Evolutionary conservation across 768 basidiomycete species (phyloP), one percentile per base, ranked within the genome.

Genomic region (Amanita rimosa): DNA sequence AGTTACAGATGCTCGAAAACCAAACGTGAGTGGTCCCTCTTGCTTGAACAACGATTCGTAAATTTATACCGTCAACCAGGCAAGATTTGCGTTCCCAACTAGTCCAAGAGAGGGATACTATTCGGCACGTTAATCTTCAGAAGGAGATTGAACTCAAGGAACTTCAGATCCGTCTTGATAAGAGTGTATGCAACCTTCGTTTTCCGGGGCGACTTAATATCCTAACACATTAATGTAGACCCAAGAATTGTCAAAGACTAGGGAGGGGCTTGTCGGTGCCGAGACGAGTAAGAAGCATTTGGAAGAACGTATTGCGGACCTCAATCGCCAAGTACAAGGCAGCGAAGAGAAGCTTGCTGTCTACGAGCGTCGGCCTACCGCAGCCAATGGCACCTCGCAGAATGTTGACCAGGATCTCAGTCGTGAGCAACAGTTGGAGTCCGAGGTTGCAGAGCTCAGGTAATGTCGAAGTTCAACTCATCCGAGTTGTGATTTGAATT

Each of bases 401-500:
- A 57, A 54, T 13, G 58, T 60, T 21, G 70, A 76, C 53, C 66
- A 72, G 46, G 72, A 74, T 53, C 51, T 80, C 53, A 73, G 72
- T 53, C 74, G 72, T 8, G 91, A 92, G 59, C 83, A 89, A 56
- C 85, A 88, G 57, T 73, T 93, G 7, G 82, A 91, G 62, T 70
- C 78, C 13, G 87, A 92, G 58, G 84, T 93, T 16, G 91, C 89
- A 3, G 89, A 92, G 47, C 72, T 93, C 16, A 73, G 89, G 86
- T 89, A 49, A 24, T 0, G 72, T 64, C 39, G 48, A 31, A 8
- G 36, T 8, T 8, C 11, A 11, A 31, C 10, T 39, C 22, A 14
- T n/a, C 8, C n/a, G 39, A 11, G 21, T 35, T 37, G 41, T 5
- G 19, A 22, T 8, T 11, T 16, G 17, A 53, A 40, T 50, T 50